These are phyloP conservation scores for Jacaranda mimosifolia DNA, from an alignment of 257 asterid genomes.

Conservation along the genomic window DNA sequence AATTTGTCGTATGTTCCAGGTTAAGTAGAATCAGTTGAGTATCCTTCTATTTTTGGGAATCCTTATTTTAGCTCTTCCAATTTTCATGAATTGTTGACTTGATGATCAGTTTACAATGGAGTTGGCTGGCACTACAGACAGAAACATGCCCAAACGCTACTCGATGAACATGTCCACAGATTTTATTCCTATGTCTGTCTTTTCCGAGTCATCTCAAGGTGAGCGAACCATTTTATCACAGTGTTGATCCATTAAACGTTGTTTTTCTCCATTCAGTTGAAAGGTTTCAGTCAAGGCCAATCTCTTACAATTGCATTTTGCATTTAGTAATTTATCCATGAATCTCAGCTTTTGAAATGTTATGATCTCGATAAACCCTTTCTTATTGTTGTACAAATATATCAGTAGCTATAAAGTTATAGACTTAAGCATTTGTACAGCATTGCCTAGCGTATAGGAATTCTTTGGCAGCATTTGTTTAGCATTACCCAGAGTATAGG, in stretches of 20 bases:
- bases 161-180: slow-evolving; percentile 91
- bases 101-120: slow-evolving; percentile 87
- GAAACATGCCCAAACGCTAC: slow-evolving; percentile 68
- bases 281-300: slow-evolving; percentile 24
- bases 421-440: not conserved
- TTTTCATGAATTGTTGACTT: slow-evolving; percentile 35
- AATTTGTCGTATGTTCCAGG: slow-evolving; percentile 36
- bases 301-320: not conserved
- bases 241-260: not conserved
- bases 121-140: slow-evolving; percentile 64
- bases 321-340: not conserved
- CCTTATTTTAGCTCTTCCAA: slow-evolving; percentile 35
- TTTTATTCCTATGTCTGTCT: slow-evolving; percentile 83
- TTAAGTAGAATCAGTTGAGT: slow-evolving; percentile 29
- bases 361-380: slow-evolving; percentile 5
- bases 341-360: not conserved
- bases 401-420: not conserved
- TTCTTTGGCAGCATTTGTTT: not conserved
- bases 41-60: slow-evolving; percentile 6
- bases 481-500: not conserved
- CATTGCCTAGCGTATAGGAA: not conserved
- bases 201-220: slow-evolving; percentile 89
- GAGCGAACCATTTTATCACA: slow-evolving; percentile 25
- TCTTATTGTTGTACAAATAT: not conserved
- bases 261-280: slow-evolving; percentile 4